Conservation (phyloP, 805 yeast species). For the Saccharomyces kudriavzevii region DNA sequence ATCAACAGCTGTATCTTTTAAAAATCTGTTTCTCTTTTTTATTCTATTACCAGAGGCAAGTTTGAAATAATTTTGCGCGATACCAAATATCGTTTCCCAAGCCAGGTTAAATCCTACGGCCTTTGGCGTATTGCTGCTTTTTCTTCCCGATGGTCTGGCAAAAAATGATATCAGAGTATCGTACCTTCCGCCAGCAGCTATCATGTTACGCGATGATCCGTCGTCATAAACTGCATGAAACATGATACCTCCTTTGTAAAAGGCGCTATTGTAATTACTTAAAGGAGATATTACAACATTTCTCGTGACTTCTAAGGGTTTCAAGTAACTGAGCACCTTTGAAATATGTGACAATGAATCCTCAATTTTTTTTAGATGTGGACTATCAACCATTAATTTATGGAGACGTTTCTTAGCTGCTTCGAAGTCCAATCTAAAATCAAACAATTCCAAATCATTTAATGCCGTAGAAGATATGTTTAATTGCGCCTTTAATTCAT, state of each 20-base stretch:
- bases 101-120: slow-evolving; percentile 88
- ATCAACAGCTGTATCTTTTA: slow-evolving; percentile 33
- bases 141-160: slow-evolving; percentile 45
- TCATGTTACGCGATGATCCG: slow-evolving; percentile 37
- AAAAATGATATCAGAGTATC: slow-evolving; percentile 63
- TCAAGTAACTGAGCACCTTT: slow-evolving; percentile 47
- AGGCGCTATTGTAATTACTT: slow-evolving; percentile 72
- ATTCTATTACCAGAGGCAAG: slow-evolving; percentile 26
- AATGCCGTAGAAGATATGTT: slow-evolving; percentile 74
- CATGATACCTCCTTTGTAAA: slow-evolving; percentile 77
- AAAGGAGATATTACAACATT: slow-evolving; percentile 67
- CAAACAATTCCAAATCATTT: slow-evolving; percentile 74
- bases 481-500: slow-evolving; percentile 52
- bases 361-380: slow-evolving; percentile 51
- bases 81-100: slow-evolving; percentile 52
- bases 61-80: slow-evolving; percentile 42
- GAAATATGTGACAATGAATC: slow-evolving; percentile 53
- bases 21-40: slow-evolving; percentile 30
- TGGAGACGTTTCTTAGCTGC: slow-evolving; percentile 54
- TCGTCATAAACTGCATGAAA: slow-evolving; percentile 75
- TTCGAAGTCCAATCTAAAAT: slow-evolving; percentile 63
- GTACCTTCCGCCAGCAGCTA: slow-evolving; percentile 93
- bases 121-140: slow-evolving; percentile 32
- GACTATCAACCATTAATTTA: slow-evolving; percentile 68
- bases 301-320: slow-evolving; percentile 50